These are phyloP conservation scores for Decorospora gaudefroyi DNA, from an alignment of 2,329 filamentous ascomycete species.

Conservation along the genomic window DNA sequence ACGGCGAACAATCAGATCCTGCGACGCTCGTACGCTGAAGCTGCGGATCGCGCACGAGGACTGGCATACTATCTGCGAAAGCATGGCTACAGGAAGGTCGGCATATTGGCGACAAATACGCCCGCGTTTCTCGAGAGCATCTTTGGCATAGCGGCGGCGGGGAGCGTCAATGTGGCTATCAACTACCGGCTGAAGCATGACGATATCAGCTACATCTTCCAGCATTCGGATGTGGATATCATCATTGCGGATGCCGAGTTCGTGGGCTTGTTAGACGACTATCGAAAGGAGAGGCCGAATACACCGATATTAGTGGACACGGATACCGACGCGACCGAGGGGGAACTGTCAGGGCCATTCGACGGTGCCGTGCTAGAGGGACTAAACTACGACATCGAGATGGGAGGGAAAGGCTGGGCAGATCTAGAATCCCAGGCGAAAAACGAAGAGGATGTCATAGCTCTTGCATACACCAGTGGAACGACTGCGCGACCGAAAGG, in stretches of 20 bases:
- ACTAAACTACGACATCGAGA: conserved; percentile 68
- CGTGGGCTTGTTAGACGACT: conserved; percentile 68
- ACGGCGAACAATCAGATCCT: conserved; percentile 76
- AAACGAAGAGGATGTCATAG: conserved; percentile 80
- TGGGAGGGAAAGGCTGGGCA: conserved; percentile 73
- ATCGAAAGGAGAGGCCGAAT: conserved; percentile 62
- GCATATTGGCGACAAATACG: conserved; percentile 88
- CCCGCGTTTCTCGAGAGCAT: conserved; percentile 91
- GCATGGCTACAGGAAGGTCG: conserved; percentile 74
- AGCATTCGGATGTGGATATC: conserved; percentile 80
- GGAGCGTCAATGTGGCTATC: conserved; percentile 73
- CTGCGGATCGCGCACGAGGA: conserved; percentile 83
- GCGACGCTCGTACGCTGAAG: conserved; percentile 76
- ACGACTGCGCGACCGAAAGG: conserved; percentile 93
- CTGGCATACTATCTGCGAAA: conserved; percentile 85
- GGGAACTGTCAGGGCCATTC: conserved; percentile 76
- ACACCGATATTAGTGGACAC: conserved; percentile 78
- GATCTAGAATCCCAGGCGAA: conserved; percentile 70
- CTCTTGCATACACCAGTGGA: conserved; percentile 90
- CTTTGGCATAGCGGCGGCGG: conserved; percentile 82
- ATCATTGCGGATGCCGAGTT: conserved; percentile 90
- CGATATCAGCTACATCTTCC: conserved; percentile 89
- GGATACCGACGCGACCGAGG: conserved; percentile 78
- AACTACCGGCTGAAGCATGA: conserved; percentile 79
- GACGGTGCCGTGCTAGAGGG: conserved; percentile 84